Evolutionary conservation across 306 rosid species (phyloP).

Genomic region (Castanospermum australe): DNA sequence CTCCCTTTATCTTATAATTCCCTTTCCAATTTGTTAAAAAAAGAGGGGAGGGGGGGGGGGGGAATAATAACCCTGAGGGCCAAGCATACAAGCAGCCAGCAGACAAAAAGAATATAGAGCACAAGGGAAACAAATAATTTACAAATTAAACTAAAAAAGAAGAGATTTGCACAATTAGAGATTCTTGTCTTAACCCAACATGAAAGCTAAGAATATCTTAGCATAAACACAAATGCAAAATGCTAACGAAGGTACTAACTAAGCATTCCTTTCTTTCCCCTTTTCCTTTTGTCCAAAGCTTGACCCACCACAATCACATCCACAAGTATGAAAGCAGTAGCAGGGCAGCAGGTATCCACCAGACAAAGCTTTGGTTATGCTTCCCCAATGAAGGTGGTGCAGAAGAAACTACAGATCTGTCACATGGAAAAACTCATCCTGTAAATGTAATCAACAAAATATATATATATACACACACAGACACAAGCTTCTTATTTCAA

Average conservation of each 20-base stretch:
- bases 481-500: neutral
- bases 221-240: constrained; percentile 42
- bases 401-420: constrained; percentile 58
- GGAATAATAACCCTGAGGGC: neutral
- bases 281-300: constrained; percentile 4
- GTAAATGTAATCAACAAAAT: neutral
- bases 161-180: constrained; percentile 38
- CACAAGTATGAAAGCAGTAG: constrained; percentile 47
- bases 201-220: constrained; percentile 70
- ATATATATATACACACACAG: neutral
- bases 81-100: constrained; percentile 1
- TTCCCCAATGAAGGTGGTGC: constrained; percentile 41
- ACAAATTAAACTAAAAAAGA: constrained; percentile 18
- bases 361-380: constrained; percentile 20
- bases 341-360: constrained; percentile 45
- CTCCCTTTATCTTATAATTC: too few relatives aligned
- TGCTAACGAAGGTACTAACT: constrained; percentile 33
- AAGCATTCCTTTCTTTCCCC: constrained; percentile 22
- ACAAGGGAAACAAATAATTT: constrained; percentile 6
- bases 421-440: neutral
- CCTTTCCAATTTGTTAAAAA: too few relatives aligned
- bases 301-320: constrained; percentile 40
- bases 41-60: too few relatives aligned
- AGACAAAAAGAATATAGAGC: neutral
- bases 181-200: constrained; percentile 70